A percentile compares a stretch with the other conserved stretches of the same genome.
Evolutionary conservation across 345 rosid genomes (phyloP).

Genomic region (Noccaea bulbosa): DNA sequence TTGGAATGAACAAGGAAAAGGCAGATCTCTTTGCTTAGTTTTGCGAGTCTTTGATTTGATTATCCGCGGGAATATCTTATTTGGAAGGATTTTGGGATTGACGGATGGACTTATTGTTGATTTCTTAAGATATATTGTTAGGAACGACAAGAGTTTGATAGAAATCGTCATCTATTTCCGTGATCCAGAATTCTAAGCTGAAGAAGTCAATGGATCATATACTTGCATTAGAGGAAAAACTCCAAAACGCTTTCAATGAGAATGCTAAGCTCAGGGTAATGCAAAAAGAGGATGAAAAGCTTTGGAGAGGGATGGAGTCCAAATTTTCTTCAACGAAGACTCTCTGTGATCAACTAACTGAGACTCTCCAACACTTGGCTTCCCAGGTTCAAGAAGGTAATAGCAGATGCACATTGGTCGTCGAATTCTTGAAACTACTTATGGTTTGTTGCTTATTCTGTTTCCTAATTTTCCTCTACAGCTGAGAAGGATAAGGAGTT

Average conservation of each 20-base stretch:
- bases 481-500: constrained; percentile 58
- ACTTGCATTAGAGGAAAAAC: constrained; percentile 70
- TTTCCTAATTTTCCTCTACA: constrained; percentile 44
- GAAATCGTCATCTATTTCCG: not conserved
- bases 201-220: constrained; percentile 70
- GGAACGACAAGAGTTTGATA: constrained; percentile 13
- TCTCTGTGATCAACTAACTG: constrained; percentile 82
- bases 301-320: constrained; percentile 91
- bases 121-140: not conserved
- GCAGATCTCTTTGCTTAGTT: constrained; percentile 7
- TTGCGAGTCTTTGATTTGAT: constrained; percentile 12
- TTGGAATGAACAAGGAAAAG: not conserved
- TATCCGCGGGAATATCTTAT: not conserved
- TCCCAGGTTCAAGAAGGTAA: constrained; percentile 82
- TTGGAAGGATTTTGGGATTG: constrained; percentile 6
- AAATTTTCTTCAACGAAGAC: constrained; percentile 84
- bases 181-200: constrained; percentile 73
- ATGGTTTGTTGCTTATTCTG: constrained; percentile 19
- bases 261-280: constrained; percentile 85
- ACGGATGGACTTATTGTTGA: constrained; percentile 11
- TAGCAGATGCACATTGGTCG: constrained; percentile 23
- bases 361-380: constrained; percentile 76
- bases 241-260: constrained; percentile 87
- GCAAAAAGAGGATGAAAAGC: constrained; percentile 92
- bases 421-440: not conserved